phyloP scores from a whole-genome alignment of 2,329 filamentous ascomycete species.

The Tolypocladium tropicale region DNA sequence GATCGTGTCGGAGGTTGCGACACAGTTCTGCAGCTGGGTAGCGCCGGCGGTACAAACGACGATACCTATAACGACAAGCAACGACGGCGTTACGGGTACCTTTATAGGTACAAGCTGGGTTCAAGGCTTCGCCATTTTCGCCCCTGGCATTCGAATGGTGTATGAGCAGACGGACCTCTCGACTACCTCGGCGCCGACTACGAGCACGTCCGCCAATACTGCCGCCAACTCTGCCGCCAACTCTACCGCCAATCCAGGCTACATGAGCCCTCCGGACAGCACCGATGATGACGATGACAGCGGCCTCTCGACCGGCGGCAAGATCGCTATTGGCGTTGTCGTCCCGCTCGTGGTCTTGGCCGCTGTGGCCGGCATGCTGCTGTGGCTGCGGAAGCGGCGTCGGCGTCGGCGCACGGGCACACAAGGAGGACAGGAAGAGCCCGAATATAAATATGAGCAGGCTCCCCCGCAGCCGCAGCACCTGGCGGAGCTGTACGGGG shows the following conservation, averaged over 20 bases:
- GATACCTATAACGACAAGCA: conserved; percentile 15
- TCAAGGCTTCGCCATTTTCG: conserved; percentile 18
- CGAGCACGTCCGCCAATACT: no score
- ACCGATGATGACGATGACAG: background rate
- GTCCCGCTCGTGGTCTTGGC: conserved; percentile 18
- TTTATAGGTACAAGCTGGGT: conserved; percentile 9
- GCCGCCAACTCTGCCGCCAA: background rate
- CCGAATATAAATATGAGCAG: background rate
- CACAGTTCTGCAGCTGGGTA: conserved; percentile 22
- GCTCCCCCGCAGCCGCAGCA: background rate
- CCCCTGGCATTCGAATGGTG: conserved; percentile 24
- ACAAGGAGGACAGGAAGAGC: background rate
- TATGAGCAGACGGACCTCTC: conserved; percentile 17
- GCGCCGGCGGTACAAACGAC: conserved; percentile 13
- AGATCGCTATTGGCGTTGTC: conserved; percentile 17
- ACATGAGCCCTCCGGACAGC: no score
- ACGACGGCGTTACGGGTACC: conserved; percentile 12
- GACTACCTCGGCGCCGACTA: background rate
- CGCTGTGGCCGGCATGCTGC: conserved; percentile 12
- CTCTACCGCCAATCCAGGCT: no score
- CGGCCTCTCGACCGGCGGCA: conserved; percentile 12
- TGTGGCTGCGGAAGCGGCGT: conserved; percentile 12
- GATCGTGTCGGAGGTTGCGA: conserved; percentile 13
- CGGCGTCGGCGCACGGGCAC: background rate
- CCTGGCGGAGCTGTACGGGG: background rate